Base-by-base conservation (phyloP, 2,329 filamentous ascomycete species). In the Colletotrichum sp. region DNA sequence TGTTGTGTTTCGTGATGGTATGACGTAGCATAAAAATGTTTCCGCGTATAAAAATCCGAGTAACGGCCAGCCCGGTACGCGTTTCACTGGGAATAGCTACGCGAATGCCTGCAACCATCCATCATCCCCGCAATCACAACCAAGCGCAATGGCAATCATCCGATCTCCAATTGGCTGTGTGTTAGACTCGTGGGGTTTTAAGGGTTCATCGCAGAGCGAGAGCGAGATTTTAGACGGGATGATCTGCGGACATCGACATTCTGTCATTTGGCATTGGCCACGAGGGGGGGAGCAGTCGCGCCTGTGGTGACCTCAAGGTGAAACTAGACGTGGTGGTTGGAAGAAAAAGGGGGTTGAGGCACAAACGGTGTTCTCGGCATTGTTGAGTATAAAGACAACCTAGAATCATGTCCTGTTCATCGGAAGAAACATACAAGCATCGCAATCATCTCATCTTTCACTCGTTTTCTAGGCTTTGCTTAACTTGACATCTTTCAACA, bases 51-150 rank as follows among this genome's bases (percentile, higher is more conserved):
- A 38, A 38, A 21, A 21, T 52, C n/a, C 52, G 61, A 36, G 43
- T 32, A 32, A 55, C 67, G 9, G 30, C 36, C 52, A 66, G 30
- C 10, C n/a, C 30, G 24, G 68, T 55, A 71, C 55, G 61, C 24
- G 61, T 55, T 66, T 66, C 68, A 66, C 67, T 71, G 61, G 66
- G 38, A 75, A 75, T 66, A 62, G 52, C 28, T 32, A 24, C 28
- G 21, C 30, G 13, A 38, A 43, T 62, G 52, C 55, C 68, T 75
- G 72, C 32, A 55, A 32, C 60, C 43, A 34, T 8, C 48, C 38
- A 71, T 38, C 38, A 38, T 55, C 38, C 55, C 38, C 30, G 24
- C 36, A 66, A 61, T 66, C 52, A 61, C 61, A 66, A 71, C 30
- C 68, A 62, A 62, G 55, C 28, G n/a, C 12, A 34, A 36, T 71